Percentiles rank a stretch among this genome's conserved stretches.
These are phyloP conservation scores for Annulohypoxylon bovei DNA, from an alignment of 495 filamentous ascomycete species.

Conservation along the genomic window DNA sequence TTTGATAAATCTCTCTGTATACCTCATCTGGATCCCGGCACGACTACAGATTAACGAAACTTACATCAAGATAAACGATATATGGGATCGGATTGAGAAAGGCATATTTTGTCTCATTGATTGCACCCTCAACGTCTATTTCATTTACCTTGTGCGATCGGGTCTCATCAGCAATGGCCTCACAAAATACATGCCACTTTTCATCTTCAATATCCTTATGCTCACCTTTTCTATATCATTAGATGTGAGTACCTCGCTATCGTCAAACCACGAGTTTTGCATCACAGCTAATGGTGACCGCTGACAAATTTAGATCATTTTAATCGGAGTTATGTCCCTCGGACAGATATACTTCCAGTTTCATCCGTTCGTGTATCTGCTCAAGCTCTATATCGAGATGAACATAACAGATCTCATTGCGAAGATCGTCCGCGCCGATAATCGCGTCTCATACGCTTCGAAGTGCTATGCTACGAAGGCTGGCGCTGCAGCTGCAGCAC, in stretches of 20 bases:
- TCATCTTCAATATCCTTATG: neutral
- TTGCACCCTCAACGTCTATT: neutral
- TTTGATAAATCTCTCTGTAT: neutral
- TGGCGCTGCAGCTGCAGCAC: neutral
- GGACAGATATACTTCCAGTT: constrained; percentile 5
- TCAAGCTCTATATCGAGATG: constrained; percentile 4
- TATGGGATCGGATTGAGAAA: neutral
- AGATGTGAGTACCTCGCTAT: neutral
- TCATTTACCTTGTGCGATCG: neutral
- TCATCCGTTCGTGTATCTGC: neutral
- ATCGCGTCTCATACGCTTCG: neutral
- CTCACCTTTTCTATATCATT: neutral
- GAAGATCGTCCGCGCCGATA: neutral
- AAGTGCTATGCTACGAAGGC: neutral
- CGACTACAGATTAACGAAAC: neutral
- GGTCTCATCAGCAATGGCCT: neutral
- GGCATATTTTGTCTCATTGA: neutral
- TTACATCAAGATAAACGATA: neutral
- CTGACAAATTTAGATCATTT: neutral
- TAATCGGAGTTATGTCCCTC: neutral
- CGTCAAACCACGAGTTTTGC: neutral
- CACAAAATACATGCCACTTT: constrained; percentile 1
- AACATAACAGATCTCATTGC: constrained; percentile 1
- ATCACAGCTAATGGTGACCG: neutral
- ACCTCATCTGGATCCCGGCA: neutral